Base-by-base conservation (phyloP, 208 protist species). In the Kentomonas sorsogonicus region DNA sequence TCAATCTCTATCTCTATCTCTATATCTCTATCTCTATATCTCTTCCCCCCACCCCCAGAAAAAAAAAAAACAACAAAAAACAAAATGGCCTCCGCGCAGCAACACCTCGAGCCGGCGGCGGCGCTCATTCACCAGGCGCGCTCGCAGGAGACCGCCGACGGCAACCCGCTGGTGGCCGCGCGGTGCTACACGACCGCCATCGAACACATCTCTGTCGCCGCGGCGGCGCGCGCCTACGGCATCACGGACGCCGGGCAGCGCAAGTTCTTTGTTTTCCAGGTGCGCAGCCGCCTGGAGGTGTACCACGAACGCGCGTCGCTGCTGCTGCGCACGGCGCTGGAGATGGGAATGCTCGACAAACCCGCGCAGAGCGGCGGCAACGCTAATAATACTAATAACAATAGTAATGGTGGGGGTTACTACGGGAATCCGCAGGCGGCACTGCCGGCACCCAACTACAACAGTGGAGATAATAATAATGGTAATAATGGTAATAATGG, bases 161-260 rank as follows among this genome's bases (percentile, higher is more conserved):
- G 86, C n/a, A 86, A 89, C 64, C 79, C 86, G 26, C 67, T 93
- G 39, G 60, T 63, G 1, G 86, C 82, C 26, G 79, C 72, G 4
- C 68, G 70, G 16, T 48, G 77, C 64, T 93, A 93, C 60, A 75
- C 73, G 27, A 85, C 79, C 11, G 86, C 86, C 20, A 88, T 93
- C 71, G 82, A 93, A 51, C 76, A 84, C 23, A 74, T 93, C 50
- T 56, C 59, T 3, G 56, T 66, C 3, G 63, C 73, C 45, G 79
- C 63, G 30, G 63, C 61, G 25, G 54, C 68, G 50, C 47, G 67
- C 16, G 74, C 78, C 20, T 46, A 44, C 0, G 15, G 27, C 10
- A 75, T 85, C 5, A 1, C 51, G 15, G 66, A 74, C 63, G 43
- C 50, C 13, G 59, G 77, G 0, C 52, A 62, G n/a, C 69, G 74